Percentiles rank a stretch among this genome's conserved stretches.
Conservation (phyloP, 75 land plant species). For the Pinus taeda region DNA sequence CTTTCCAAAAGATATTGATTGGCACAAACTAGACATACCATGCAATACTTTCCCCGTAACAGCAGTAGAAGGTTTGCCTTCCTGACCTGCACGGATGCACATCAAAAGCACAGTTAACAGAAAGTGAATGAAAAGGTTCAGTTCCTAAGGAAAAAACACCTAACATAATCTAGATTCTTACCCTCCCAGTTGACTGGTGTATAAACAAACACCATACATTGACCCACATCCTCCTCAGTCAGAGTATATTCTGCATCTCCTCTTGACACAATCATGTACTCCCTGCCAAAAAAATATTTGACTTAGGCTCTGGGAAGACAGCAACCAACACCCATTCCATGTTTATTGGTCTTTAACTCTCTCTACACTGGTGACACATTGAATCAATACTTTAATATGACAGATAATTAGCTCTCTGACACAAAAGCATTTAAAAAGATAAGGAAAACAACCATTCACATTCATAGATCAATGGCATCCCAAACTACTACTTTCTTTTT, state of each 20-base stretch:
- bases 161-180: constrained; percentile 10
- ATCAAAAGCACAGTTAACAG: not conserved
- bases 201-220: constrained; percentile 66
- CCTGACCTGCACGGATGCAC: constrained; percentile 41
- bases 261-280: constrained; percentile 56
- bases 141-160: not conserved
- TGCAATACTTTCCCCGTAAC: constrained; percentile 46
- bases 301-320: not conserved
- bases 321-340: not conserved
- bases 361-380: not conserved
- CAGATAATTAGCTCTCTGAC: not conserved
- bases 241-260: constrained; percentile 78
- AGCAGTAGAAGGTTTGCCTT: constrained; percentile 66
- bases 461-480: not conserved
- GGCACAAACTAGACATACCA: constrained; percentile 36
- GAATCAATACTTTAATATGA: too few species aligned
- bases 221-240: constrained; percentile 81
- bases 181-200: constrained; percentile 87
- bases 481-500: not conserved
- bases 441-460: not conserved
- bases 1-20: not conserved
- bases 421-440: not conserved
- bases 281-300: constrained; percentile 31
- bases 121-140: not conserved
- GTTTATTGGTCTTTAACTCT: not conserved